Evolutionary conservation across 2,329 filamentous ascomycete genomes (phyloP), one percentile per base, ranked within the genome.

Genomic region (Cladobotryum mycophilum): DNA sequence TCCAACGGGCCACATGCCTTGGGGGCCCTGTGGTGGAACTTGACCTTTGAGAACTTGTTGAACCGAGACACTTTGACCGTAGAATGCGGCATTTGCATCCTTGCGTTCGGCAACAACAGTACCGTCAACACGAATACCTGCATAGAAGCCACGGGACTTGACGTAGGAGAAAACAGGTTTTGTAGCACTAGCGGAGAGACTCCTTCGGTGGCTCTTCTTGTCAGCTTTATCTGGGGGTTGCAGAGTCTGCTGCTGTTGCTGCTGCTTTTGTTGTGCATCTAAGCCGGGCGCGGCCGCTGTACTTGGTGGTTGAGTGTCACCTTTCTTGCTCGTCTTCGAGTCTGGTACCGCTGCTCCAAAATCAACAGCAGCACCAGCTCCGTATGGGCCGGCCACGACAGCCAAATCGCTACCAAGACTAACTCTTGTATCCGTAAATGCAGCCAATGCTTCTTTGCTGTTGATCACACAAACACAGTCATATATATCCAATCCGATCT

Each of bases 381-480:
- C 84, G 33, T 84, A 78, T 0, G 78, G 79, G 0, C 79, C 84
- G 0, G 88, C 89, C 1, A 84, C 82, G 5, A 88, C 86, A 54
- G 86, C 86, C 34, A 95, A 72, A 62, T 93, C 88, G 35, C 85
- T 85, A 3, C 89, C 89, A 1, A 95, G 70, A 1, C 86, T 91
- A 56, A 88, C 83, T 13, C 89, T 80, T 1, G 88, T 76, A 52
- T 81, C 82, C 53, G 85, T 86, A 66, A 95, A 95, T 0, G 87
- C 86, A 14, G 86, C 80, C 40, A 95, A 73, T 0, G 89, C 89
- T 57, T 87, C 79, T 40, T 80, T 76, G 4, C 80, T 87, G 70
- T 95, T 95, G 67, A 95, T 90, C 35, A 95, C 86, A 20, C 90
- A 82, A 3, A 95, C 88, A 59, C 88, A 93, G 65, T 95, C 89